phyloP scores from a whole-genome alignment of 352 stramenopile species.

The Plasmopara viticola region DNA sequence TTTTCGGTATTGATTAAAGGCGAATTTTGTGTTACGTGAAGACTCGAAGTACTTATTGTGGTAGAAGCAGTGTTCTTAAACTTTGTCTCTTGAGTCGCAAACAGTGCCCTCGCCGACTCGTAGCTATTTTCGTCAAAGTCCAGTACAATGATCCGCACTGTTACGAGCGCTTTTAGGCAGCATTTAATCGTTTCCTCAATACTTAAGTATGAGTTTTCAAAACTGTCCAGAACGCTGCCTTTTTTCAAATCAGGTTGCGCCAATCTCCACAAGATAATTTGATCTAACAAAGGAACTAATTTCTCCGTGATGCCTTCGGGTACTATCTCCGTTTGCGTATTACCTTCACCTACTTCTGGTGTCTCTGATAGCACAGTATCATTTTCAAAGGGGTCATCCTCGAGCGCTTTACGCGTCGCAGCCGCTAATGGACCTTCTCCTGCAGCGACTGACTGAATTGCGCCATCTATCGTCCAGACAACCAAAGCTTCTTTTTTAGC shows the following conservation, averaged over 20 bases:
- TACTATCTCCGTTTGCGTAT: background rate
- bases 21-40: conserved; percentile 3
- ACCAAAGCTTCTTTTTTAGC: conserved; percentile 61
- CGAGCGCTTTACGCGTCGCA: conserved; percentile 29
- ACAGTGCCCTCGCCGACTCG: conserved; percentile 30
- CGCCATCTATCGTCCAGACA: conserved; percentile 71
- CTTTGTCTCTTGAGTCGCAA: conserved; percentile 9
- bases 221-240: conserved; percentile 71
- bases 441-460: conserved; percentile 38
- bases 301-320: conserved; percentile 7
- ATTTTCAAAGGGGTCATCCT: conserved; percentile 13
- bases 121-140: conserved; percentile 69
- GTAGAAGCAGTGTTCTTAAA: background rate
- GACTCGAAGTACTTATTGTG: conserved; percentile 5
- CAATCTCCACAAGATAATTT: conserved; percentile 63
- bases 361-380: conserved; percentile 5
- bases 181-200: conserved; percentile 32
- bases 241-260: conserved; percentile 47
- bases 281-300: conserved; percentile 38
- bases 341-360: conserved; percentile 17
- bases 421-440: conserved; percentile 36
- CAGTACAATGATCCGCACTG: conserved; percentile 49
- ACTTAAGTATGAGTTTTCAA: conserved; percentile 49
- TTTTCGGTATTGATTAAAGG: background rate
- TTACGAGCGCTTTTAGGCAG: conserved; percentile 32